phyloP scores from a whole-genome alignment of 495 filamentous ascomycete genomes.

The Aspergillus sclerotioniger region DNA sequence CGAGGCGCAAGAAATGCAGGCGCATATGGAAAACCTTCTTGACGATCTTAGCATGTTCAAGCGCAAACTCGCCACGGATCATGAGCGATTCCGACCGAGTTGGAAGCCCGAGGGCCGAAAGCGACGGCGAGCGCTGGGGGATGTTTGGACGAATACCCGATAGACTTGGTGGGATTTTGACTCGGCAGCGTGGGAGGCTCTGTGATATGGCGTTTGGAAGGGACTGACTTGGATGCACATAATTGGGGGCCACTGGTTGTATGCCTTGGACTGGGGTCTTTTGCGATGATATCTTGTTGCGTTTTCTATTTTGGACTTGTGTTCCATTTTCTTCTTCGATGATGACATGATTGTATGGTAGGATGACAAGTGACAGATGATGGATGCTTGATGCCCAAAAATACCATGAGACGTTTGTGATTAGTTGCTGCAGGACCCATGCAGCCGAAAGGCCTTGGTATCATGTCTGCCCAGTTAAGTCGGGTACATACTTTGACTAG shows the following conservation, averaged over 20 bases:
- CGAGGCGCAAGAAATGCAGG: slow-evolving; percentile 60
- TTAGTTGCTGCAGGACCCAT: background rate
- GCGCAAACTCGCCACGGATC: slow-evolving; percentile 78
- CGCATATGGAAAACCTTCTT: slow-evolving; percentile 67
- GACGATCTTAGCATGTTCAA: slow-evolving; percentile 78
- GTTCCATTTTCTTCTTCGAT: slow-evolving; percentile 21
- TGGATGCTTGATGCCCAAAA: background rate
- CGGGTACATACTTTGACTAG: no score
- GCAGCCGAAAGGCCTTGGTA: background rate
- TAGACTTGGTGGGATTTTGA: slow-evolving; percentile 16
- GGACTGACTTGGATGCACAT: slow-evolving; percentile 21
- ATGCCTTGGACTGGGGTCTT: background rate
- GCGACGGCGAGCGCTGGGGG: slow-evolving; percentile 36
- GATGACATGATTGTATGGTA: slow-evolving; percentile 16
- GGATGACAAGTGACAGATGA: slow-evolving; percentile 1
- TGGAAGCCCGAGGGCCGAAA: slow-evolving; percentile 26
- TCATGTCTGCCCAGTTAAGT: background rate
- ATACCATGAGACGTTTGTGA: background rate
- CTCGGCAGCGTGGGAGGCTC: slow-evolving; percentile 4
- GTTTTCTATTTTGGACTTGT: slow-evolving; percentile 5
- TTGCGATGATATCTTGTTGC: background rate
- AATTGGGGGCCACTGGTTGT: slow-evolving; percentile 17
- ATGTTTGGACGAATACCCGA: slow-evolving; percentile 34
- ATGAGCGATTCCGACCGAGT: slow-evolving; percentile 50
- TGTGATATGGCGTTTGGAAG: slow-evolving; percentile 25